Percentiles rank a stretch among this genome's conserved stretches.
These are phyloP conservation scores for Suillus occidentalis DNA, from an alignment of 768 basidiomycete species.

Conservation along the genomic window DNA sequence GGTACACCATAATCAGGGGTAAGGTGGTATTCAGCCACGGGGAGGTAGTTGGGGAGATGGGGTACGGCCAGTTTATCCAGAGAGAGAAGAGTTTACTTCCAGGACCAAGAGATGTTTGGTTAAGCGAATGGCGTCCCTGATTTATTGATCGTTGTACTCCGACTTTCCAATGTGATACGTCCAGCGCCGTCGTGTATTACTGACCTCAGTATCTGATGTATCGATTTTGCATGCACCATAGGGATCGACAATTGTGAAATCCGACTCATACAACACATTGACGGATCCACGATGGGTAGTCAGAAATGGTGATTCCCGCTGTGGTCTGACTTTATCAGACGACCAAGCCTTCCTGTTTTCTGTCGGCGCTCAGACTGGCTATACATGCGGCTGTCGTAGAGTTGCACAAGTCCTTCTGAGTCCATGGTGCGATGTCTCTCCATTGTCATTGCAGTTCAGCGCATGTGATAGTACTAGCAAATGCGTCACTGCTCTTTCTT, in stretches of 20 bases:
- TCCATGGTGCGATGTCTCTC: neutral
- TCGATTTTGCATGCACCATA: neutral
- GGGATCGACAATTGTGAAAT: neutral
- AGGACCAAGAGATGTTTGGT: conserved; percentile 12
- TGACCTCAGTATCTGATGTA: neutral
- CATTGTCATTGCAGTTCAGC: neutral
- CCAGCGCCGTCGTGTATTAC: neutral
- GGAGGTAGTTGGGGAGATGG: conserved; percentile 13
- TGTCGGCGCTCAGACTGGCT: too few species aligned
- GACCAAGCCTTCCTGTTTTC: neutral
- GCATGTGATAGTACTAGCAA: neutral
- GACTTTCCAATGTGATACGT: neutral
- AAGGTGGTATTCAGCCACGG: conserved; percentile 19
- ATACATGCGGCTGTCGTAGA: too few species aligned
- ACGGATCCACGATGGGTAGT: neutral
- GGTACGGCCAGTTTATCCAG: conserved; percentile 12
- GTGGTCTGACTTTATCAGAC: neutral
- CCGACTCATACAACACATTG: neutral
- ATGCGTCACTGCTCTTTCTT: neutral
- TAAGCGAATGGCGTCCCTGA: conserved; percentile 11
- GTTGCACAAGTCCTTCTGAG: too few species aligned
- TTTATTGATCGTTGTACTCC: neutral
- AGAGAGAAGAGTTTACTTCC: conserved; percentile 11
- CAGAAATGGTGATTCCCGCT: neutral
- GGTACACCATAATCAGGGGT: conserved; percentile 21